These are phyloP conservation scores for Globisporangium echinulatum DNA, from an alignment of 352 stramenopile genomes.

Conservation along the genomic window DNA sequence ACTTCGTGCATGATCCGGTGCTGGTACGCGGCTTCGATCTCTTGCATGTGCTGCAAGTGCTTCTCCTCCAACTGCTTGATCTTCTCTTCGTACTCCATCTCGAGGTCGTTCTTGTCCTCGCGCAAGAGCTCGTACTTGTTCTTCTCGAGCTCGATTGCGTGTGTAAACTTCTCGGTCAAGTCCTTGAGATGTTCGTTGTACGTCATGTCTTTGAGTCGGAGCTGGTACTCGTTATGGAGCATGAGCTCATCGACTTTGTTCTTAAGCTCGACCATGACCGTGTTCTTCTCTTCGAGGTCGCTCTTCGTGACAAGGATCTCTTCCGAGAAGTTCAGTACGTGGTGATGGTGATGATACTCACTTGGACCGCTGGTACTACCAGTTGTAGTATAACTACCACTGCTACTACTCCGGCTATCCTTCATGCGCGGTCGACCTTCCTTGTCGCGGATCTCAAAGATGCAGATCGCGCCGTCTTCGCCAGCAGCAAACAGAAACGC, in stretches of 20 bases:
- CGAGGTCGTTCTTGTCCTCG: conserved; percentile 90
- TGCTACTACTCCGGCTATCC: conserved; percentile 9
- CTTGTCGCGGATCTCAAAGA: conserved; percentile 87
- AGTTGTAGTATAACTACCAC: neutral
- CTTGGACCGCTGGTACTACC: conserved; percentile 12
- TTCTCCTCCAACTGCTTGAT: conserved; percentile 89
- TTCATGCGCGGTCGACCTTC: conserved; percentile 59
- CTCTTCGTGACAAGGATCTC: conserved; percentile 86
- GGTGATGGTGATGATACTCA: conserved; percentile 10
- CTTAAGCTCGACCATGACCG: conserved; percentile 89
- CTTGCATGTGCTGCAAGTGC: conserved; percentile 88
- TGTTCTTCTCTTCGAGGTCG: conserved; percentile 91
- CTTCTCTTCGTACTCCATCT: conserved; percentile 90
- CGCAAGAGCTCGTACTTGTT: conserved; percentile 87
- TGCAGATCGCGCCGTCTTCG: conserved; percentile 81
- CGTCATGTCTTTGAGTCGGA: conserved; percentile 94
- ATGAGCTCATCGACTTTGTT: conserved; percentile 93
- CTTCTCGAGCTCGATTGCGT: conserved; percentile 91
- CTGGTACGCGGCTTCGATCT: conserved; percentile 87
- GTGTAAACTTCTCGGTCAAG: conserved; percentile 89
- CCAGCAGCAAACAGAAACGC: conserved; percentile 85
- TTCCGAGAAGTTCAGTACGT: conserved; percentile 43
- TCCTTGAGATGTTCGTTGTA: conserved; percentile 94
- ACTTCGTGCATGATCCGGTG: conserved; percentile 92
- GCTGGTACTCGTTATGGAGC: conserved; percentile 93